A percentile compares a stretch with the other conserved stretches of the same genome.
phyloP scores from a whole-genome alignment of 768 basidiomycete genomes.

The Leccinum disarticulatum region DNA sequence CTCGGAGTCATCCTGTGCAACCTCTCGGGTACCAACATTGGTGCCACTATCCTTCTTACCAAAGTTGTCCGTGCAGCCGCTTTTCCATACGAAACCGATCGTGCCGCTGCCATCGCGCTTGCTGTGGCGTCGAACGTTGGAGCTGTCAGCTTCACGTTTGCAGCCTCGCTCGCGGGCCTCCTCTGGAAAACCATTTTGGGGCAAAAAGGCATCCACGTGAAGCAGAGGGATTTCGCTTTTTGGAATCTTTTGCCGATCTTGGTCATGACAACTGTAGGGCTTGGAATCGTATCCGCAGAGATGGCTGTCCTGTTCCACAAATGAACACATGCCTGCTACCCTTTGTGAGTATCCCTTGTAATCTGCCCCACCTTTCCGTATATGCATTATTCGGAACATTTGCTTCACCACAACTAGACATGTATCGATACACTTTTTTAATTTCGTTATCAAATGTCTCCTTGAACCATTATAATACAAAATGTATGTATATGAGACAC shows the following conservation, averaged over 20 bases:
- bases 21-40: slow-evolving; percentile 86
- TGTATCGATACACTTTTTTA: slow-evolving; percentile 7
- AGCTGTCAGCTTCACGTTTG: slow-evolving; percentile 86
- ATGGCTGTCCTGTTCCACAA: slow-evolving; percentile 53
- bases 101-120: slow-evolving; percentile 67
- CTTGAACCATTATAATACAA: not conserved
- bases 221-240: slow-evolving; percentile 60
- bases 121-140: slow-evolving; percentile 90
- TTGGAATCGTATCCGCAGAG: slow-evolving; percentile 74
- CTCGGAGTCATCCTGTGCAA: slow-evolving; percentile 78
- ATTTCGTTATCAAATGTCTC: not conserved
- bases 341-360: not conserved
- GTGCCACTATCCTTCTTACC: slow-evolving; percentile 85
- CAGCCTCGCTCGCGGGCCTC: slow-evolving; percentile 84
- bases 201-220: slow-evolving; percentile 69
- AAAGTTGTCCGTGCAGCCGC: slow-evolving; percentile 63
- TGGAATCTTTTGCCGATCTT: slow-evolving; percentile 71
- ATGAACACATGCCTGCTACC: not conserved
- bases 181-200: slow-evolving; percentile 75
- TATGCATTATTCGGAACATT: not conserved
- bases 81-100: slow-evolving; percentile 34
- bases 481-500: not conserved
- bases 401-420: not conserved
- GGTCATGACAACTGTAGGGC: slow-evolving; percentile 63
- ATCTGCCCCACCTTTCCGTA: not conserved